These are phyloP conservation scores for Arthrobotrys sinensis DNA, from an alignment of 2,329 filamentous ascomycete genomes.

Conservation along the genomic window DNA sequence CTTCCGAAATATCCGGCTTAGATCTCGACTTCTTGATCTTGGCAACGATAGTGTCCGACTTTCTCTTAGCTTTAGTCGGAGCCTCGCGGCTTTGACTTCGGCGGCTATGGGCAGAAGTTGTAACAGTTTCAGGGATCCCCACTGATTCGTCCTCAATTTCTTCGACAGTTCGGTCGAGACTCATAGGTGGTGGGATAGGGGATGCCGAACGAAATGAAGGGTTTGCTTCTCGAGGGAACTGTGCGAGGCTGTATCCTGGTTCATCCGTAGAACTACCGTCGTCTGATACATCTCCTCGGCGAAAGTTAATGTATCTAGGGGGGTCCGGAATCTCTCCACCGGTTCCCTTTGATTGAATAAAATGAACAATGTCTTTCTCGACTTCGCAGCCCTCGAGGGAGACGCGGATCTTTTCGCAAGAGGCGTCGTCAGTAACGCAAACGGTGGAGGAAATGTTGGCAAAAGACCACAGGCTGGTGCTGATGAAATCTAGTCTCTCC, in stretches of 20 bases:
- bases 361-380: conserved; percentile 89
- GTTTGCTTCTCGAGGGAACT: conserved; percentile 95
- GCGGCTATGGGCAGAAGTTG: conserved; percentile 49
- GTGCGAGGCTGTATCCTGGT: conserved; percentile 91
- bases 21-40: conserved; percentile 55
- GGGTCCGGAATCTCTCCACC: conserved; percentile 98
- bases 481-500: conserved; percentile 95
- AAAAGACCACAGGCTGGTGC: conserved; percentile 97
- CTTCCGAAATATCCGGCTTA: conserved; percentile 46
- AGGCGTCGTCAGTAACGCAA: conserved; percentile 95
- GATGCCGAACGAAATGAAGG: conserved; percentile 96
- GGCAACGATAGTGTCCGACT: conserved; percentile 34
- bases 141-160: conserved; percentile 51
- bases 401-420: conserved; percentile 94
- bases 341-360: conserved; percentile 90
- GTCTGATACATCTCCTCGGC: conserved; percentile 82
- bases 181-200: conserved; percentile 87
- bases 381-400: conserved; percentile 96
- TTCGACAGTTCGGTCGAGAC: conserved; percentile 39
- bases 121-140: conserved; percentile 39
- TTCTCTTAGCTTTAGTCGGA: conserved; percentile 51
- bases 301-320: conserved; percentile 99
- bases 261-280: conserved; percentile 91
- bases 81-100: conserved; percentile 53
- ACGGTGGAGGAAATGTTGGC: conserved; percentile 97